These are phyloP conservation scores for Exutisphaerella laricina DNA, from an alignment of 2,329 filamentous ascomycete species.

Conservation along the genomic window DNA sequence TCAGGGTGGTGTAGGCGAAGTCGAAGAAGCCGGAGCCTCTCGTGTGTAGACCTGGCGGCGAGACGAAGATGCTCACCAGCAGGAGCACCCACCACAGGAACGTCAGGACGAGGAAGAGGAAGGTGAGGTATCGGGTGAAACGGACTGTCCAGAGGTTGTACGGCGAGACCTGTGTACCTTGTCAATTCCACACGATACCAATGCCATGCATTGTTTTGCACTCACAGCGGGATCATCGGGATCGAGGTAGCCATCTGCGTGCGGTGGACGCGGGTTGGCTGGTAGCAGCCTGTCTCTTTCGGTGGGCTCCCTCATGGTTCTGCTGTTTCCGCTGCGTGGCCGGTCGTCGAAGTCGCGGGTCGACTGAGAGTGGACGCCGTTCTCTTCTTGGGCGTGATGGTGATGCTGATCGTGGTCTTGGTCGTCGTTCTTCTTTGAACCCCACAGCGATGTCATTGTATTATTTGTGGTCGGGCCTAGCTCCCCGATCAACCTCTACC, in stretches of 20 bases:
- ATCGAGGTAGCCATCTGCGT: conserved; percentile 62
- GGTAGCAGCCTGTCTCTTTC: conserved; percentile 65
- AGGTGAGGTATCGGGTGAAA: conserved; percentile 68
- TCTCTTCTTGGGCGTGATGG: conserved; percentile 30
- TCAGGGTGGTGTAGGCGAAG: conserved; percentile 75
- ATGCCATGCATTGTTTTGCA: too few relatives aligned
- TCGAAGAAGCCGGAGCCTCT: conserved; percentile 90
- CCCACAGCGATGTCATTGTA: conserved; percentile 50
- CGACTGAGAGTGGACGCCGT: conserved; percentile 28
- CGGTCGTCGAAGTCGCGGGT: conserved; percentile 18
- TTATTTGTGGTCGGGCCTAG: too few relatives aligned
- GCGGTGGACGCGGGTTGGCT: conserved; percentile 48
- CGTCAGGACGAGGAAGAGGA: conserved; percentile 67
- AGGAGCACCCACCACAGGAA: conserved; percentile 92
- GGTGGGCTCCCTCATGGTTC: conserved; percentile 43
- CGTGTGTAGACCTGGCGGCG: conserved; percentile 76
- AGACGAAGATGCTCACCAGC: conserved; percentile 85
- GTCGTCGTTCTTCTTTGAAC: conserved; percentile 46
- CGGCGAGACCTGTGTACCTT: conserved; percentile 57
- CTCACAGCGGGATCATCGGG: conserved; percentile 76
- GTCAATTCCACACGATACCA: not conserved
- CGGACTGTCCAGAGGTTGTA: conserved; percentile 95
- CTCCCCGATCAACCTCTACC: too few relatives aligned
- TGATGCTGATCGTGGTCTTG: conserved; percentile 31
- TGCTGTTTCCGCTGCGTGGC: conserved; percentile 14